Evolutionary conservation across 345 rosid genomes (phyloP), one percentile per base, ranked within the genome.

Genomic region (Balakata baccata): DNA sequence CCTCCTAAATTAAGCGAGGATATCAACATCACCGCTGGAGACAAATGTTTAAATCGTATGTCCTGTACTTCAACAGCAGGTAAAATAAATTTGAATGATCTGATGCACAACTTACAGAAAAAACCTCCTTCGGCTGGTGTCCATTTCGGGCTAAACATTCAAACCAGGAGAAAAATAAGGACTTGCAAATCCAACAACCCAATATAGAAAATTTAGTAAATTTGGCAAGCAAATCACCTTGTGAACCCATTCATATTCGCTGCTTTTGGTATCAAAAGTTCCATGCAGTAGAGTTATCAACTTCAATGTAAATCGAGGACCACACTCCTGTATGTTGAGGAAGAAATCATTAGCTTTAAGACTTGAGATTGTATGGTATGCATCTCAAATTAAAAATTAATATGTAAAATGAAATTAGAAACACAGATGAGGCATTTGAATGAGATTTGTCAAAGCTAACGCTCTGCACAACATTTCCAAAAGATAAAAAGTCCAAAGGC

Each of bases 191-290:
- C 60, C 11, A 22, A 53, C 25, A 64, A 9, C 12, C 11, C 66
- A 51, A 57, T 29, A 25, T n/a, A n/a, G 3, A 7, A 47, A 39
- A 69, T 13, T 13, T 22, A 22, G 57, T 3, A 20, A 37, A 56
- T 39, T 57, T 52, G 63, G 61, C 25, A 25, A n/a, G 69, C 2
- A 61, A 76, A 56, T 11, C 84, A 90, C 97, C 93, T 92, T 94
- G 77, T 95, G 97, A 83, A 89, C 99, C 99, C 98, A 91, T 83
- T 92, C 98, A 49, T 81, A 91, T 79, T 95, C 99, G 8, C 94
- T 97, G 0, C 93, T 91, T 84, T 81, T 87, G 22, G 94, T 83
- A 74, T 91, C 96, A 62, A 95, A 95, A 0, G 97, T 92, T 81
- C 98, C 98, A 75, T 95, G 93, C 79, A 91, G 98, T 71, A 95